Percentiles rank a stretch among this genome's conserved stretches.
These are phyloP conservation scores for Vicia sativa DNA, from an alignment of 306 rosid species.

Conservation along the genomic window DNA sequence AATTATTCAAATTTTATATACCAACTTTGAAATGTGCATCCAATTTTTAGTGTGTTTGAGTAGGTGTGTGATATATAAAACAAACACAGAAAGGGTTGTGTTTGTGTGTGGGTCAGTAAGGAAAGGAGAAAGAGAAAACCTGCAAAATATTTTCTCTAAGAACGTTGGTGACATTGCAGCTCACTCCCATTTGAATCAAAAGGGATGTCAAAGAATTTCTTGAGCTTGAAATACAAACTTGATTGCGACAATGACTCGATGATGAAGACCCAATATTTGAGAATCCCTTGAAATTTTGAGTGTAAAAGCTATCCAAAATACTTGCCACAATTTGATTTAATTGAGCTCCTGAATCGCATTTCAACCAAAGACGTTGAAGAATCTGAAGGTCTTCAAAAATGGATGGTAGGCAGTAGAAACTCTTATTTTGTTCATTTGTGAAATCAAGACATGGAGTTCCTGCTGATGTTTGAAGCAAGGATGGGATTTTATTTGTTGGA, in stretches of 20 bases:
- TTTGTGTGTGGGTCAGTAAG: neutral
- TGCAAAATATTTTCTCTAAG: slow-evolving; percentile 3
- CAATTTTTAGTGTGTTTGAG: neutral
- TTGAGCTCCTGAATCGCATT: slow-evolving; percentile 1
- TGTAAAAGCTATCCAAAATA: neutral
- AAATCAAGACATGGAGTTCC: slow-evolving; percentile 6
- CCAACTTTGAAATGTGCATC: neutral
- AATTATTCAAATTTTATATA: too few relatives aligned
- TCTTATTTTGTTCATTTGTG: neutral
- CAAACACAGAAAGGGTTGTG: neutral
- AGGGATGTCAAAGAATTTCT: neutral
- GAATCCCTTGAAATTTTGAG: neutral
- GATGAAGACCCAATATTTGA: neutral
- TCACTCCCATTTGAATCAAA: slow-evolving; percentile 10
- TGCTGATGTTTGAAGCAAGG: neutral
- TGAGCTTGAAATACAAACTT: neutral
- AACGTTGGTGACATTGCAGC: neutral
- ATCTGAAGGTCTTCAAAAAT: neutral
- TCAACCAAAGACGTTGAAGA: slow-evolving; percentile 12
- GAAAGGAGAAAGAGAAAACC: neutral
- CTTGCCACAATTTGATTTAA: neutral
- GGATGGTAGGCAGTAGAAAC: neutral
- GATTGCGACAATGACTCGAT: neutral
- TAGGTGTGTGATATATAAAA: neutral
- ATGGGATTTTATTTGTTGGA: too few relatives aligned